These are phyloP conservation scores for Taiwanofungus camphoratus DNA, from an alignment of 1,284 basidiomycete species.

Conservation along the genomic window DNA sequence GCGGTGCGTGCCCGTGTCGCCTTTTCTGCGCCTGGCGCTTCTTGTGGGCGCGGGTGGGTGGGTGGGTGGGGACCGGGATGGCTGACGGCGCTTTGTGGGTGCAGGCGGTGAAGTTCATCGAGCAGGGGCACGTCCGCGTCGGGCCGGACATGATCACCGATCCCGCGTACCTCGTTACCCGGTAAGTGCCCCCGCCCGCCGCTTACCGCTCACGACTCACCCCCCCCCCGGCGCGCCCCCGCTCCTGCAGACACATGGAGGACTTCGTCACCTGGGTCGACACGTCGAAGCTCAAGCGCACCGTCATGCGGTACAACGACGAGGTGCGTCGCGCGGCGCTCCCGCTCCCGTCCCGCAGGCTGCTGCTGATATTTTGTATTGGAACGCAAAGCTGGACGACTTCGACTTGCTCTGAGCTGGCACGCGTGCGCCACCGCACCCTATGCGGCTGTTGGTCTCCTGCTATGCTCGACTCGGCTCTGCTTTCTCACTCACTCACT, in stretches of 20 bases:
- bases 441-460: too few species aligned
- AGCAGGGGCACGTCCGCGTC: constrained; percentile 97
- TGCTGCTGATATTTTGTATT: background rate
- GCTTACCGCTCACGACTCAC: background rate
- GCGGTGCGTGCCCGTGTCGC: constrained; percentile 56
- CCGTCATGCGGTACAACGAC: constrained; percentile 95
- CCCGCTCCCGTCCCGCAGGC: constrained; percentile 1
- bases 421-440: too few species aligned
- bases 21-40: constrained; percentile 9
- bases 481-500: too few species aligned
- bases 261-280: constrained; percentile 99
- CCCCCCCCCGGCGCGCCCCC: constrained; percentile 5
- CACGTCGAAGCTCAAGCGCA: constrained; percentile 94
- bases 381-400: constrained; percentile 68
- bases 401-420: constrained; percentile 70
- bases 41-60: constrained; percentile 2
- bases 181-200: constrained; percentile 37
- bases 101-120: constrained; percentile 94
- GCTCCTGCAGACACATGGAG: constrained; percentile 89
- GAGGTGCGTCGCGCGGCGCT: constrained; percentile 58
- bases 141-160: constrained; percentile 96
- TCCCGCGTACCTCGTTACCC: constrained; percentile 93
- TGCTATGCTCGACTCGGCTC: too few species aligned
- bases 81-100: background rate
- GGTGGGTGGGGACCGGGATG: too few species aligned